phyloP scores from a whole-genome alignment of 1,139 yeast species.

The Suhomyces bokatorum region DNA sequence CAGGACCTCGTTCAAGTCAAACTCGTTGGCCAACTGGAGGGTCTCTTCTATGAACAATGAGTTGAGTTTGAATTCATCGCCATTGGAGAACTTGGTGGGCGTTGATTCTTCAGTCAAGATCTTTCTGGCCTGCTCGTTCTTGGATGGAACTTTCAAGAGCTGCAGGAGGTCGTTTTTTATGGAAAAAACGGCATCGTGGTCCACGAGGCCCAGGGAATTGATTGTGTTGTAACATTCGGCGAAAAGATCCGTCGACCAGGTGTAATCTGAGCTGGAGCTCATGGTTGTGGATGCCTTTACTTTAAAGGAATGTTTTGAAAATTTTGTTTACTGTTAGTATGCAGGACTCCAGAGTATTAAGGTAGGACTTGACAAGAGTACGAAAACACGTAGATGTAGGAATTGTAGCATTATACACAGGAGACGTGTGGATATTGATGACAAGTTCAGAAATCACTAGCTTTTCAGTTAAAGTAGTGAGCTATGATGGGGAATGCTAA shows the following conservation, averaged over 20 bases:
- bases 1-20: slow-evolving; percentile 38
- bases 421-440: too few species aligned
- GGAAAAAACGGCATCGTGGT: slow-evolving; percentile 24
- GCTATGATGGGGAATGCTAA: too few species aligned
- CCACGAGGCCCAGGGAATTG: slow-evolving; percentile 28
- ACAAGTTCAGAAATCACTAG: too few species aligned
- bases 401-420: neutral
- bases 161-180: slow-evolving; percentile 50
- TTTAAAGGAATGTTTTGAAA: slow-evolving; percentile 7
- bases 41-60: slow-evolving; percentile 54
- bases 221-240: slow-evolving; percentile 40
- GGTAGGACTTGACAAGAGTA: too few species aligned
- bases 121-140: slow-evolving; percentile 56
- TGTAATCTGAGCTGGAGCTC: slow-evolving; percentile 14
- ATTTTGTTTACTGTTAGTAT: slow-evolving; percentile 12
- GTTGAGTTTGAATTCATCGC: slow-evolving; percentile 70
- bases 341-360: neutral
- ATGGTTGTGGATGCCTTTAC: slow-evolving; percentile 6
- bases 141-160: slow-evolving; percentile 51
- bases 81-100: slow-evolving; percentile 47
- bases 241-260: slow-evolving; percentile 39
- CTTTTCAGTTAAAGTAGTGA: too few species aligned
- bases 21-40: slow-evolving; percentile 53
- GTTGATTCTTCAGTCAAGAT: slow-evolving; percentile 50
- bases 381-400: neutral